Evolutionary conservation across 306 rosid genomes (phyloP).

Genomic region (Quercus aquifolioides): DNA sequence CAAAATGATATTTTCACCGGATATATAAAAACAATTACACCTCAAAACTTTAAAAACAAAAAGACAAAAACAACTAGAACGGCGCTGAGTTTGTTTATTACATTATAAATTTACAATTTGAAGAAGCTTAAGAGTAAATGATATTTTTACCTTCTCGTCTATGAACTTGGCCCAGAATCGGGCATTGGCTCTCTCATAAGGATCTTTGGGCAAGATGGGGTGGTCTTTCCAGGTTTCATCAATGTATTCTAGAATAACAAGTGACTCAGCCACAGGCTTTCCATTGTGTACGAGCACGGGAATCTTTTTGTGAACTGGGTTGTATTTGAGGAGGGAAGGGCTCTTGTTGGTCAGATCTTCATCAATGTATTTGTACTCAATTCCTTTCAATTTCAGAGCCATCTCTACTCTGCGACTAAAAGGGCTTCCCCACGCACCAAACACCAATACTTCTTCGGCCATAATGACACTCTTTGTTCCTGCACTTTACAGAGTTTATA

Average conservation of each 20-base stretch:
- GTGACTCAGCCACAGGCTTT: conserved; percentile 16
- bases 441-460: conserved; percentile 20
- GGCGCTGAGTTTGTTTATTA: no score
- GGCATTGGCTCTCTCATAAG: conserved; percentile 23
- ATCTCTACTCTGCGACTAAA: conserved; percentile 24
- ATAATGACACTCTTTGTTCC: background rate
- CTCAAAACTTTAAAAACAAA: no score
- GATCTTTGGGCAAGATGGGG: conserved; percentile 26
- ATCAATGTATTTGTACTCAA: conserved; percentile 24
- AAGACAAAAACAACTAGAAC: no score
- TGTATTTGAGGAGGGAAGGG: conserved; percentile 23
- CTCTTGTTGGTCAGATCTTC: conserved; percentile 29
- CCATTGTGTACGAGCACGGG: conserved; percentile 31
- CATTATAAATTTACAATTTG: no score
- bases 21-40: no score
- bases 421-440: conserved; percentile 25
- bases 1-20: no score
- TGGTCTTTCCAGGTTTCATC: conserved; percentile 7
- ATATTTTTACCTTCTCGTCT: conserved; percentile 26
- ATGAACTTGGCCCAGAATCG: conserved; percentile 43
- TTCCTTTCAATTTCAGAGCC: conserved; percentile 38
- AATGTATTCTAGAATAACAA: conserved; percentile 18
- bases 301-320: conserved; percentile 34
- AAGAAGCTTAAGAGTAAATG: background rate
- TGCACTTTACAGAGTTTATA: background rate